Conservation (phyloP, 768 basidiomycete species). For the Trametes sanguinea region DNA sequence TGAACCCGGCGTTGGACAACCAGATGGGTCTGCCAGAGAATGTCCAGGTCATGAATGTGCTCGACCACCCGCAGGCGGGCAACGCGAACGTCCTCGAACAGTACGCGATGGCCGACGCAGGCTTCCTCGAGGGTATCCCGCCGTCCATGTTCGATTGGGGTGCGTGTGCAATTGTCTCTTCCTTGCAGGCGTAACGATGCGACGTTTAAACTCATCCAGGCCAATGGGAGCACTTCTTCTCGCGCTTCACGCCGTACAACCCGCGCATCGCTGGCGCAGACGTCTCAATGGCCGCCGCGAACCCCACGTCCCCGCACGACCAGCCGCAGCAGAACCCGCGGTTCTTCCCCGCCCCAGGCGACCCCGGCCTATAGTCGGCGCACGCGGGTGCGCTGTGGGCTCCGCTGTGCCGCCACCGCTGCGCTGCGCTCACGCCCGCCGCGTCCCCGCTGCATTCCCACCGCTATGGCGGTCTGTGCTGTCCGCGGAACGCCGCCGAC, state of each 20-base stretch:
- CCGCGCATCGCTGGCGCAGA: constrained; percentile 9
- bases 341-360: constrained; percentile 17
- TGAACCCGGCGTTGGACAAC: constrained; percentile 77
- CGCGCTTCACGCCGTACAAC: constrained; percentile 46
- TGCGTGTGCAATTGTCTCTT: constrained; percentile 36
- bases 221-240: constrained; percentile 84
- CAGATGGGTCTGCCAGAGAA: constrained; percentile 42
- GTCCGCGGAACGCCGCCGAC: neutral
- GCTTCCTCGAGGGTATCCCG: constrained; percentile 77
- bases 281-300: constrained; percentile 17
- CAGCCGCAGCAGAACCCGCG: constrained; percentile 8
- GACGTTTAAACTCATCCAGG: constrained; percentile 41
- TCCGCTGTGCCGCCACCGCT: neutral
- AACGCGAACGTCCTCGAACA: constrained; percentile 54
- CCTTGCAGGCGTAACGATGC: neutral
- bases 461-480: neutral
- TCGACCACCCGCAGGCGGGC: constrained; percentile 60
- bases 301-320: constrained; percentile 18
- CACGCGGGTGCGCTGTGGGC: neutral
- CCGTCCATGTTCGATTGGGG: constrained; percentile 89
- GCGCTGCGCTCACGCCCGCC: neutral
- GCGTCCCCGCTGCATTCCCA: neutral
- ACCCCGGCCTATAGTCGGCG: constrained; percentile 16
- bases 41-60: constrained; percentile 77
- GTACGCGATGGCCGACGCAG: constrained; percentile 65